Conservation (phyloP, 2,329 filamentous ascomycete genomes). For the Leptodontidium sp. region DNA sequence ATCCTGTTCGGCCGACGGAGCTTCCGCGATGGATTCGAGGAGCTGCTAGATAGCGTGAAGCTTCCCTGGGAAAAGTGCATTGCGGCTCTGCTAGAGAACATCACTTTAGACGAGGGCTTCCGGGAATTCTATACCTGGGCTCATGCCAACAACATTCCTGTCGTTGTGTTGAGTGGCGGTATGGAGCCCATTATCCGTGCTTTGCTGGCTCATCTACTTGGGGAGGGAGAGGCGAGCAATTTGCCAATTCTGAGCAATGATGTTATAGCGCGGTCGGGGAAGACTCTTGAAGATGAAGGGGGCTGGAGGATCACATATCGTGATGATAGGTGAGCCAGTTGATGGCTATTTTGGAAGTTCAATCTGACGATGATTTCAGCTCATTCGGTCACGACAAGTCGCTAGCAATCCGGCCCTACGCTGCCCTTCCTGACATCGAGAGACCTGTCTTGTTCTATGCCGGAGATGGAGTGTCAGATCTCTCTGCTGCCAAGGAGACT, state of each 20-base stretch:
- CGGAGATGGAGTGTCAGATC: conserved; percentile 90
- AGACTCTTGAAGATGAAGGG: conserved; percentile 78
- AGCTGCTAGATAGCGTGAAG: conserved; percentile 89
- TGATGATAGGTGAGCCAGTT: conserved; percentile 72
- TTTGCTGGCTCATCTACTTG: conserved; percentile 80
- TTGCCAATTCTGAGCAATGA: conserved; percentile 92
- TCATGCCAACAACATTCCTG: conserved; percentile 81
- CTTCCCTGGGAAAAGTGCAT: conserved; percentile 84
- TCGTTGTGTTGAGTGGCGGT: conserved; percentile 91
- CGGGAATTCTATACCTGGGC: conserved; percentile 87
- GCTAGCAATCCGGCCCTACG: conserved; percentile 87
- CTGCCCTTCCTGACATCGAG: conserved; percentile 69
- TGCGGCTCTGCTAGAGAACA: conserved; percentile 77
- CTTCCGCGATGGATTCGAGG: conserved; percentile 87
- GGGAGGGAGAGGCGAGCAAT: conserved; percentile 68
- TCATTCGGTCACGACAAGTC: conserved; percentile 95
- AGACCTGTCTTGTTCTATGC: conserved; percentile 91
- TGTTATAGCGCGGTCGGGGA: conserved; percentile 69
- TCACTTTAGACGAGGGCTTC: conserved; percentile 89
- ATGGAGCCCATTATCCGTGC: conserved; percentile 92
- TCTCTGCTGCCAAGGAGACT: conserved; percentile 90
- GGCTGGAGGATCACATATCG: conserved; percentile 90
- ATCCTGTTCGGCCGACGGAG: conserved; percentile 74
- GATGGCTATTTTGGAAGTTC: background rate
- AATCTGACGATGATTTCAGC: conserved; percentile 21